phyloP scores from a whole-genome alignment of 371 early-diverging fungal genomes.

The Blakeslea trispora region DNA sequence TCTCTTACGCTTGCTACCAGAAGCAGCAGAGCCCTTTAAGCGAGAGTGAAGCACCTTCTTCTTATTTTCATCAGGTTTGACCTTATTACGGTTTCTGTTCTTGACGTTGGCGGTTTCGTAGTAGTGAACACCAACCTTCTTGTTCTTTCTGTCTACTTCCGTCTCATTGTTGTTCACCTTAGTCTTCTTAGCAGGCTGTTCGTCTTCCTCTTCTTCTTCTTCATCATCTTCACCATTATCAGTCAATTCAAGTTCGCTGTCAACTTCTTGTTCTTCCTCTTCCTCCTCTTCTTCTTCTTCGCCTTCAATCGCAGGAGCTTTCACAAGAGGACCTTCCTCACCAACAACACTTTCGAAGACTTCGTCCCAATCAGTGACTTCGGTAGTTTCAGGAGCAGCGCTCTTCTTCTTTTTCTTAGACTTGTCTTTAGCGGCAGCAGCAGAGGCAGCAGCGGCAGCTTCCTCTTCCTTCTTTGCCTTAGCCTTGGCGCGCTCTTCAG shows the following conservation, averaged over 20 bases:
- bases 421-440: slow-evolving; percentile 3
- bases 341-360: slow-evolving; percentile 83
- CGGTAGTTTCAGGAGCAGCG: slow-evolving; percentile 48
- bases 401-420: slow-evolving; percentile 23
- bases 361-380: slow-evolving; percentile 86
- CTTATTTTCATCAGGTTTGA: slow-evolving; percentile 60
- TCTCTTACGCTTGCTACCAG: slow-evolving; percentile 46
- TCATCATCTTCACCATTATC: slow-evolving; percentile 44
- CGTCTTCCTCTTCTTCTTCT: slow-evolving; percentile 31
- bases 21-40: slow-evolving; percentile 42
- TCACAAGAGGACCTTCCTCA: slow-evolving; percentile 62
- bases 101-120: slow-evolving; percentile 92
- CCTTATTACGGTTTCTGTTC: slow-evolving; percentile 85
- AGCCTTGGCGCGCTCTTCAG: slow-evolving; percentile 53
- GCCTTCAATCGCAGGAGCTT: slow-evolving; percentile 37
- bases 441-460: slow-evolving; percentile 23
- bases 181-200: slow-evolving; percentile 29
- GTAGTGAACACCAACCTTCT: slow-evolving; percentile 83
- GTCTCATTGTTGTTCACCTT: slow-evolving; percentile 37
- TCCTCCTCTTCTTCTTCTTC: slow-evolving; percentile 50
- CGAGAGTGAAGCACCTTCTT: slow-evolving; percentile 50
- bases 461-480: slow-evolving; percentile 49
- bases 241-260: slow-evolving; percentile 62
- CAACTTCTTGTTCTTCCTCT: slow-evolving; percentile 55
- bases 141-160: slow-evolving; percentile 49